A percentile compares a stretch with the other conserved stretches of the same genome.
Conservation (phyloP, 169 alveolate species). For the Sarcocystis neurona region DNA sequence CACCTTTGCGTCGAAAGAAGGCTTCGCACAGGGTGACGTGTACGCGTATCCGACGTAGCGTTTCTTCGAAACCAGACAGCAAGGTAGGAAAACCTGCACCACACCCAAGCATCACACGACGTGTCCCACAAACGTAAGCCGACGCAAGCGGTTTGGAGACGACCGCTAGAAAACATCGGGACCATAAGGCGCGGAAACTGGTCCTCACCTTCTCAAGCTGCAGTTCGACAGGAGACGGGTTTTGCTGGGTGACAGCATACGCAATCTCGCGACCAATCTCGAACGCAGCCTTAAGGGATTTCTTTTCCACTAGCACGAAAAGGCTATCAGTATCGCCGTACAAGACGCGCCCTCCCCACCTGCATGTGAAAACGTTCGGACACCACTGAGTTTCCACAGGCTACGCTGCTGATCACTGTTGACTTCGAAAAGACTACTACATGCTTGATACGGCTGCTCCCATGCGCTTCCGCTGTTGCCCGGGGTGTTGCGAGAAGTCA, state of each 20-base stretch:
- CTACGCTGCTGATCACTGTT: not conserved
- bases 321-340: constrained; percentile 99
- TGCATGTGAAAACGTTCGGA: constrained; percentile 15
- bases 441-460: too few relatives aligned
- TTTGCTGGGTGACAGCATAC: constrained; percentile 53
- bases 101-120: too few relatives aligned
- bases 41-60: constrained; percentile 65
- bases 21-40: constrained; percentile 49
- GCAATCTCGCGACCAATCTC: constrained; percentile 65
- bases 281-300: constrained; percentile 67
- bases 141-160: too few relatives aligned
- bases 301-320: constrained; percentile 81
- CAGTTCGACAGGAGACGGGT: constrained; percentile 68
- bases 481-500: too few relatives aligned
- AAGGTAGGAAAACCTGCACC: constrained; percentile 63
- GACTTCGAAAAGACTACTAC: not conserved
- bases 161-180: not conserved
- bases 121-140: too few relatives aligned
- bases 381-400: not conserved
- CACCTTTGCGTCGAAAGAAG: constrained; percentile 66
- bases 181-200: not conserved
- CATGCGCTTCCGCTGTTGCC: too few relatives aligned
- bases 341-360: constrained; percentile 84
- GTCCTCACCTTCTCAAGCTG: constrained; percentile 67
- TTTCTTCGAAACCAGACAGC: constrained; percentile 67